phyloP scores from a whole-genome alignment of 1,284 basidiomycete genomes.

The Heterobasidion parviporum region DNA sequence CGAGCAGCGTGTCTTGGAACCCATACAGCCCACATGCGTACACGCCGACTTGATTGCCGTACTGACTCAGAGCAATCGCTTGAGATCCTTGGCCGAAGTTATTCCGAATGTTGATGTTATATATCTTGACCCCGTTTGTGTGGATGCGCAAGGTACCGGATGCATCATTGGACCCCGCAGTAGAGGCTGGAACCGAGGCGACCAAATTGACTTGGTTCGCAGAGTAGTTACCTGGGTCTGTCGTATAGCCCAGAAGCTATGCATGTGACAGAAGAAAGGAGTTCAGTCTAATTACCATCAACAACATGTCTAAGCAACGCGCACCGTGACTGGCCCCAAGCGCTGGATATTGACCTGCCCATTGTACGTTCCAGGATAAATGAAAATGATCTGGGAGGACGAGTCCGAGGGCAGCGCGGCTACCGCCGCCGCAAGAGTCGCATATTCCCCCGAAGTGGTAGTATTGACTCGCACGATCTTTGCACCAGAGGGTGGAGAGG shows the following conservation, averaged over 20 bases:
- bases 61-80: slow-evolving; percentile 46
- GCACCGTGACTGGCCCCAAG: slow-evolving; percentile 16
- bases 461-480: slow-evolving; percentile 34
- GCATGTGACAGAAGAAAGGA: neutral
- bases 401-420: slow-evolving; percentile 35
- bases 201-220: slow-evolving; percentile 37
- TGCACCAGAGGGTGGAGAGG: slow-evolving; percentile 35
- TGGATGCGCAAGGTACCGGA: slow-evolving; percentile 47
- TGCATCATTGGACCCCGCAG: slow-evolving; percentile 43
- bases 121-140: slow-evolving; percentile 42
- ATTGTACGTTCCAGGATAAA: slow-evolving; percentile 45
- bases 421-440: slow-evolving; percentile 32
- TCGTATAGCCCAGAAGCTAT: slow-evolving; percentile 41
- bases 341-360: slow-evolving; percentile 47
- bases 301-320: slow-evolving; percentile 6
- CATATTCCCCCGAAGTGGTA: slow-evolving; percentile 33
- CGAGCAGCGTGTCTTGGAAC: slow-evolving; percentile 35
- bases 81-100: slow-evolving; percentile 41
- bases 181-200: slow-evolving; percentile 30
- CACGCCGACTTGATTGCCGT: slow-evolving; percentile 39
- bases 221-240: slow-evolving; percentile 24
- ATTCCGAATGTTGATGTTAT: slow-evolving; percentile 50
- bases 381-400: slow-evolving; percentile 37
- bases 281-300: neutral
- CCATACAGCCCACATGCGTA: slow-evolving; percentile 46